A percentile compares a stretch with the other conserved stretches of the same genome.
Evolutionary conservation across 306 rosid species (phyloP).

Genomic region (Fragaria ananassa): DNA sequence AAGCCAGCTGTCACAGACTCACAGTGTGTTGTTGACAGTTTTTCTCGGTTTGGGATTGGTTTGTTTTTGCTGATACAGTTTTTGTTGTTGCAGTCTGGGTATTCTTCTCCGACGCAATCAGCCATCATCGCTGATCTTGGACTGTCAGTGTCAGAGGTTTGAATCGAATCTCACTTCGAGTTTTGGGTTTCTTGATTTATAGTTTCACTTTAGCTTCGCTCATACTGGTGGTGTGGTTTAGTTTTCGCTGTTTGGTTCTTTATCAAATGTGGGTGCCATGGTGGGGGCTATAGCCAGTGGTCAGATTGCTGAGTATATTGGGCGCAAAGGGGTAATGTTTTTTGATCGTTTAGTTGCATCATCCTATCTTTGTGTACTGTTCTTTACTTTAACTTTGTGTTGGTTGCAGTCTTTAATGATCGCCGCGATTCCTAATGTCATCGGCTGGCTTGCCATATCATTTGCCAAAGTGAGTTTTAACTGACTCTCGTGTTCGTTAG

Average conservation of each 20-base stretch:
- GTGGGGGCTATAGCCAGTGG: constrained; percentile 98
- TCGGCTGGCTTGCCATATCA: constrained; percentile 88
- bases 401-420: constrained; percentile 78
- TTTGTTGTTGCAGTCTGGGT: constrained; percentile 58
- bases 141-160: constrained; percentile 81
- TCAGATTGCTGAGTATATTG: constrained; percentile 85
- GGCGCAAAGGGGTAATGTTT: constrained; percentile 84
- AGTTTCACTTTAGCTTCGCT: constrained; percentile 3
- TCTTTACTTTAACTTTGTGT: constrained; percentile 20
- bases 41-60: not conserved
- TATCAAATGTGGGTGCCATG: constrained; percentile 98
- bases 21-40: too few species aligned
- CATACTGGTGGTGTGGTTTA: constrained; percentile 29
- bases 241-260: constrained; percentile 86
- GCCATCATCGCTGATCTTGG: constrained; percentile 77
- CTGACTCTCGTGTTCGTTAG: constrained; percentile 9
- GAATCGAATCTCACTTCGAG: constrained; percentile 4
- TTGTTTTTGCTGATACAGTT: not conserved
- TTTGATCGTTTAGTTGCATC: not conserved
- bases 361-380: not conserved
- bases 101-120: constrained; percentile 92
- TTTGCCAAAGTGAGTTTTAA: constrained; percentile 71
- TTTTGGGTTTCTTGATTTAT: not conserved
- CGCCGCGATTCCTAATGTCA: constrained; percentile 86
- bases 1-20: constrained; percentile 15